Base-by-base conservation (phyloP, 2,329 filamentous ascomycete genomes). In the Pseudopyrenochaeta lycopersici region DNA sequence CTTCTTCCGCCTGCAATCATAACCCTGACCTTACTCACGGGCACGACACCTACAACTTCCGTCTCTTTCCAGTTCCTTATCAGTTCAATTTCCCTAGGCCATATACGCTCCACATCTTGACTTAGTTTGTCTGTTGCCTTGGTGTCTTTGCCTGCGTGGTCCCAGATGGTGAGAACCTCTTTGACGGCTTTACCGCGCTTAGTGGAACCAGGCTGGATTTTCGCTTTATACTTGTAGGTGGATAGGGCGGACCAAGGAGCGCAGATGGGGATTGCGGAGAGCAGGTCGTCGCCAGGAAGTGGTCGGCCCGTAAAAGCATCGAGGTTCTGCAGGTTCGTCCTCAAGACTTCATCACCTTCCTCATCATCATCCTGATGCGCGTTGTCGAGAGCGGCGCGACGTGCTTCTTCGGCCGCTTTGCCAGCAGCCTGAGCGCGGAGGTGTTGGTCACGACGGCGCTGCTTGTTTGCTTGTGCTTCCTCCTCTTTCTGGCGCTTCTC, bases 131-230 rank as follows among this genome's bases (percentile, higher is more conserved):
- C 81, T 7, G 78, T 55, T 20, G 74, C 76, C 56, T 75, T 77
- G 7, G 70, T 58, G 44, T 81, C 81, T 47, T 80, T 81, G 6
- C 87, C 85, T 44, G 87, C 91, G 17, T 82, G 76, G 60, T 89
- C 84, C 93, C 94, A 97, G 54, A 85, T 84, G 43, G 88, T 87
- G n/a, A 98, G 77, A 29, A 98, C 89, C 76, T 98, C 94, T 73
- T 91, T 91, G 42, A 97, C 87, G 0, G 92, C 93, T 74, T 97
- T 98, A 9, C 95, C 94, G 79, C 97, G 97, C 82, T 98, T 99
- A 60, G 89, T 84, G 0, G 87, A 78, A 0, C 95, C 95, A 0
- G 95, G 95, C 77, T 98, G 95, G 66, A 99, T 76, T 80, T 99
- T 99, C 48, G 88, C 91, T 76, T 96, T 96, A 81, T 97, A 98